Percentiles rank a stretch among this genome's conserved stretches.
Conservation (phyloP, 73 alveolate genomes). For the Paramecium sonneborni region DNA sequence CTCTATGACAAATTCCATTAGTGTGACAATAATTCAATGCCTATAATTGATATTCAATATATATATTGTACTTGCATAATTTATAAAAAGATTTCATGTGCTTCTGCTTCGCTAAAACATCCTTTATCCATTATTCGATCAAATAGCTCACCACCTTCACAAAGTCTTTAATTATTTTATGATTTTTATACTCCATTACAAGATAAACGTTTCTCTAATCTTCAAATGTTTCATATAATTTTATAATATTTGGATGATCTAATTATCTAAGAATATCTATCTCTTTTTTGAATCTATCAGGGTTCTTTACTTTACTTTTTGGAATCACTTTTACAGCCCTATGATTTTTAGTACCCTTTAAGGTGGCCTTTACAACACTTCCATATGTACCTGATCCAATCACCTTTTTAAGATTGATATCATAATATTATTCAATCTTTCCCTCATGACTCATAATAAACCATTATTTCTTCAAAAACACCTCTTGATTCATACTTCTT, state of each 20-base stretch:
- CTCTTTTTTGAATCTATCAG: conserved; percentile 72
- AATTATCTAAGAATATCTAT: conserved; percentile 62
- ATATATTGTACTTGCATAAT: conserved; percentile 43
- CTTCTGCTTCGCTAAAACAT: conserved; percentile 73
- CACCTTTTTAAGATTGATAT: conserved; percentile 57
- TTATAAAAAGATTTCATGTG: conserved; percentile 68
- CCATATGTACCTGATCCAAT: conserved; percentile 93
- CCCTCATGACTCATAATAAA: conserved; percentile 44
- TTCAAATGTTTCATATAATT: conserved; percentile 79
- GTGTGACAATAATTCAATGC: conserved; percentile 77
- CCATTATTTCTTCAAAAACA: conserved; percentile 46
- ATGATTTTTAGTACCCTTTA: conserved; percentile 72
- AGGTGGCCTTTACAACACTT: conserved; percentile 80
- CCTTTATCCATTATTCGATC: conserved; percentile 68
- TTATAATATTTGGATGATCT: conserved; percentile 80
- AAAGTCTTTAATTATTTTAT: conserved; percentile 20
- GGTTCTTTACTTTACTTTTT: conserved; percentile 71
- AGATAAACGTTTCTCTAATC: conserved; percentile 74
- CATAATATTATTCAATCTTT: conserved; percentile 48
- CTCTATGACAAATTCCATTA: conserved; percentile 78
- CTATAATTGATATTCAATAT: conserved; percentile 17
- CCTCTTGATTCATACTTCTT: background rate
- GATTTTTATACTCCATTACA: conserved; percentile 70
- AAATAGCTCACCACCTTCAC: conserved; percentile 82
- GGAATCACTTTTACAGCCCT: conserved; percentile 87